phyloP scores from a whole-genome alignment of 2,329 filamentous ascomycete genomes.

The Aspergillus piperis region DNA sequence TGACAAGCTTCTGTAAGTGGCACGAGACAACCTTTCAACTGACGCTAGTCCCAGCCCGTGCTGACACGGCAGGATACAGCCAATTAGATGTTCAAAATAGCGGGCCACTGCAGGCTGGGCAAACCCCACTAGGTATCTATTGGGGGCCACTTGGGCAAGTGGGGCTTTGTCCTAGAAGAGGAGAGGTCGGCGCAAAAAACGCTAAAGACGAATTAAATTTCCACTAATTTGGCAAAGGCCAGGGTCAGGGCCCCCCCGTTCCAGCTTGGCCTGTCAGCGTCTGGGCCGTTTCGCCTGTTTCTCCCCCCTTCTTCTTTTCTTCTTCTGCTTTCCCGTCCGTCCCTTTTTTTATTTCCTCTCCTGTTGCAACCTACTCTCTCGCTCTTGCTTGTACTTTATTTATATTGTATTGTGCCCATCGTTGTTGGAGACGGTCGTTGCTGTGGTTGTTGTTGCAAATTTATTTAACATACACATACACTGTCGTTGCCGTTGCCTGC shows the following conservation, averaged over 20 bases:
- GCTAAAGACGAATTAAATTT: slow-evolving; percentile 15
- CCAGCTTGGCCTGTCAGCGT: slow-evolving; percentile 17
- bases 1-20: slow-evolving; percentile 24
- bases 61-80: slow-evolving; percentile 16
- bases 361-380: background rate
- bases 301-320: slow-evolving; percentile 5
- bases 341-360: background rate
- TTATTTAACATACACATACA: background rate
- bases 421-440: slow-evolving; percentile 1
- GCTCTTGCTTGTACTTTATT: background rate
- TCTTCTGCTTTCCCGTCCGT: slow-evolving; percentile 1
- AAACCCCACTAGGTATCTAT: background rate
- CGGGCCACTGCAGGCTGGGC: slow-evolving; percentile 2
- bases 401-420: slow-evolving; percentile 1
- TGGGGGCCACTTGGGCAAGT: background rate
- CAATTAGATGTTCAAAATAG: background rate
- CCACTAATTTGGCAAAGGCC: slow-evolving; percentile 15
- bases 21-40: slow-evolving; percentile 25
- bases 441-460: background rate
- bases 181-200: background rate
- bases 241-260: slow-evolving; percentile 9
- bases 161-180: background rate
- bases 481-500: slow-evolving; percentile 2
- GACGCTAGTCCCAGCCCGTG: slow-evolving; percentile 20
- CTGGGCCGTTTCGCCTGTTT: slow-evolving; percentile 10